Base-by-base conservation (phyloP, 139 green algal genomes). In the Haematococcus lacustris region DNA sequence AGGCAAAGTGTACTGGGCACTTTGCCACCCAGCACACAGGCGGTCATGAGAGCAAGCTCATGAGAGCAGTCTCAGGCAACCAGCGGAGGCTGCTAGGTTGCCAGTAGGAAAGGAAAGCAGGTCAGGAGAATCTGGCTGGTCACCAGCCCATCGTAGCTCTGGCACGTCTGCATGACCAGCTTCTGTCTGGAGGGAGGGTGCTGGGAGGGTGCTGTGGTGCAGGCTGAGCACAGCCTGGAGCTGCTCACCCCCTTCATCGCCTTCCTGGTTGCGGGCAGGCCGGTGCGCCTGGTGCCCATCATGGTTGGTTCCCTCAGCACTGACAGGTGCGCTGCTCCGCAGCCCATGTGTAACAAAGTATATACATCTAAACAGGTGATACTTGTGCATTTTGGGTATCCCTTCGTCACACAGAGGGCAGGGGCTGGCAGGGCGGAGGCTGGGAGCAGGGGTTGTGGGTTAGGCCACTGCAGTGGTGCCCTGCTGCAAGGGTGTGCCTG, bases 151-250 rank as follows among this genome's bases (percentile, higher is more conserved):
- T n/a, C n/a, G n/a, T n/a, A n/a, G n/a, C n/a, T n/a, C n/a, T n/a
- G n/a, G n/a, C n/a, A n/a, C n/a, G n/a, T n/a, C n/a, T n/a, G n/a
- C n/a, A n/a, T n/a, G n/a, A n/a, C n/a, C n/a, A n/a, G n/a, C n/a
- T n/a, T n/a, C n/a, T 23, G 9, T n/a, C n/a, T n/a, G n/a, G n/a
- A n/a, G n/a, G n/a, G n/a, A n/a, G n/a, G n/a, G n/a, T n/a, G n/a
- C n/a, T n/a, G n/a, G n/a, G n/a, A n/a, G n/a, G n/a, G n/a, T n/a
- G n/a, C n/a, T n/a, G n/a, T 23, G 9, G 53, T 51, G 59, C 83
- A 93, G 87, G 90, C 87, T 7, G 94, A 98, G 81, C 94, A 98
- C 86, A 93, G 82, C 72, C 76, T 98, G 68, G 94, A 98, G 84
- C 84, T 98, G 77, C 94, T 98, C 81, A 85, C 93, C 51, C 91